phyloP scores from a whole-genome alignment of 768 basidiomycete genomes.

The Leucocoprinus leucothites region DNA sequence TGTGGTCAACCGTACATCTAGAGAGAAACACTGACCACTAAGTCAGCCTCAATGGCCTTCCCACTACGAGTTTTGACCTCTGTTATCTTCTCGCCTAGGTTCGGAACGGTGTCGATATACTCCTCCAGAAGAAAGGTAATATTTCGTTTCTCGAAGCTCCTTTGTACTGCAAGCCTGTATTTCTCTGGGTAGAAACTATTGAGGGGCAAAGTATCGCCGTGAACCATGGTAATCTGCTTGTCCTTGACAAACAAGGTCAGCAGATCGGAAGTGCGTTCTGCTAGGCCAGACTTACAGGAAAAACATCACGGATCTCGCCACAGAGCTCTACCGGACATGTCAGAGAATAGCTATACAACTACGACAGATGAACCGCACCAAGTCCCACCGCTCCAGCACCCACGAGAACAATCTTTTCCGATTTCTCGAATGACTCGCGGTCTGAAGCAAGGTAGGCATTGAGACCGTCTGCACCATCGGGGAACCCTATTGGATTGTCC shows the following conservation, averaged over 20 bases:
- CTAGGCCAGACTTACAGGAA: conserved; percentile 27
- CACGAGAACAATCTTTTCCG: conserved; percentile 42
- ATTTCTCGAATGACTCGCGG: conserved; percentile 27
- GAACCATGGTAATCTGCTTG: conserved; percentile 56
- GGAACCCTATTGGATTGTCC: conserved; percentile 33
- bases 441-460: conserved; percentile 22
- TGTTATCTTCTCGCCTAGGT: conserved; percentile 29
- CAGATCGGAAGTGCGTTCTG: conserved; percentile 6
- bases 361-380: conserved; percentile 23
- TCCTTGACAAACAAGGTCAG: conserved; percentile 17
- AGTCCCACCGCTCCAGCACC: conserved; percentile 55
- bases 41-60: conserved; percentile 42
- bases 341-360: neutral
- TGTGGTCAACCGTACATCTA: neutral
- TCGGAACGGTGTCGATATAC: conserved; percentile 40
- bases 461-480: conserved; percentile 21
- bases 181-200: conserved; percentile 48
- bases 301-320: conserved; percentile 39
- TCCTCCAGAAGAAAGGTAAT: conserved; percentile 49
- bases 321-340: conserved; percentile 29
- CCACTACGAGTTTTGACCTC: conserved; percentile 42
- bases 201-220: conserved; percentile 42
- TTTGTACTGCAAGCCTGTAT: conserved; percentile 40
- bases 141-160: conserved; percentile 33
- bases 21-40: conserved; percentile 42